Evolutionary conservation across 805 yeast genomes (phyloP).

Genomic region (Wickerhamiella hasegawae): DNA sequence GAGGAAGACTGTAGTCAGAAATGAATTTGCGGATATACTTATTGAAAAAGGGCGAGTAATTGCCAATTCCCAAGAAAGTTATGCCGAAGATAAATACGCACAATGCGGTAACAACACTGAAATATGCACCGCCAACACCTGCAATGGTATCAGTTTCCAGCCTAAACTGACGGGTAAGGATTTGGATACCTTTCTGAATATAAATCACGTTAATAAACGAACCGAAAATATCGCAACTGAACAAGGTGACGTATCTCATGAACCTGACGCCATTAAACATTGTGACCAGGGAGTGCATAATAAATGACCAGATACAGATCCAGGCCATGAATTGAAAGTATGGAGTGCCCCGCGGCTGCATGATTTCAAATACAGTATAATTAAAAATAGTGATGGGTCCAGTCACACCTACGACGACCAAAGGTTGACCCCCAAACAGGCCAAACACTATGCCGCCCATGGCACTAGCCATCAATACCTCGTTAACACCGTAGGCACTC

Average conservation of each 20-base stretch:
- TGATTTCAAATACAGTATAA: constrained; percentile 69
- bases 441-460: constrained; percentile 86
- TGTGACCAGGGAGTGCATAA: constrained; percentile 62
- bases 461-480: constrained; percentile 68
- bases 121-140: constrained; percentile 35
- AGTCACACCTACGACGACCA: constrained; percentile 92
- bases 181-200: constrained; percentile 80
- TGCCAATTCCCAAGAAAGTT: constrained; percentile 42
- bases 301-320: constrained; percentile 84
- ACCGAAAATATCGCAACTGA: constrained; percentile 88
- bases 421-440: constrained; percentile 71
- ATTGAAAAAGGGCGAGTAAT: constrained; percentile 43
- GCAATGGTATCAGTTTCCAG: constrained; percentile 20
- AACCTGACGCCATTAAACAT: constrained; percentile 49
- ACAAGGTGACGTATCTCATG: constrained; percentile 57
- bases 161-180: constrained; percentile 53
- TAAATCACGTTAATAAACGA: constrained; percentile 78
- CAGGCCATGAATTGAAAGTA: constrained; percentile 92
- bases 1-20: constrained; percentile 75
- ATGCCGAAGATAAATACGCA: constrained; percentile 67
- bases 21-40: constrained; percentile 49
- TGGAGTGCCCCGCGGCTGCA: constrained; percentile 32
- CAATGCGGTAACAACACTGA: constrained; percentile 58
- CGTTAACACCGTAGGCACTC: constrained; percentile 82
- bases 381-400: constrained; percentile 91